Conservation (phyloP, 768 basidiomycete species). For the Calocybe indica region DNA sequence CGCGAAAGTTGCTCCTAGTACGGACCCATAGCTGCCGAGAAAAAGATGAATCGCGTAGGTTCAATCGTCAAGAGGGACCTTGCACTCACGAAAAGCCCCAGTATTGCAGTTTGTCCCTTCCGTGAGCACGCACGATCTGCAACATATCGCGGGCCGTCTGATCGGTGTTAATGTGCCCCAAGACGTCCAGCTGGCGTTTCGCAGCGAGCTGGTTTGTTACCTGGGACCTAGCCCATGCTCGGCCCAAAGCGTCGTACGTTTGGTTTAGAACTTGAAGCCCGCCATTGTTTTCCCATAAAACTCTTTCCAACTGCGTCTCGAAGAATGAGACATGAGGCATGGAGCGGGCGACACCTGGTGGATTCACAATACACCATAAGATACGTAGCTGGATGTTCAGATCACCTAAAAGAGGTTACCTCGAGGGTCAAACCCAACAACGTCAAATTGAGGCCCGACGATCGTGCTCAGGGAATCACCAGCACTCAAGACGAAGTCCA, state of each 20-base stretch:
- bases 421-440: constrained; percentile 42
- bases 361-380: background rate
- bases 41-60: background rate
- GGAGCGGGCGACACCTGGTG: constrained; percentile 27
- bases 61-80: background rate
- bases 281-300: constrained; percentile 14
- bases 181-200: constrained; percentile 20
- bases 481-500: constrained; percentile 15
- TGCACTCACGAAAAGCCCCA: constrained; percentile 24
- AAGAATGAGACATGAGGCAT: constrained; percentile 30
- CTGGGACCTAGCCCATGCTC: constrained; percentile 25
- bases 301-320: constrained; percentile 25
- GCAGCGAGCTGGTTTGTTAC: constrained; percentile 25
- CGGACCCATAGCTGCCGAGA: constrained; percentile 17
- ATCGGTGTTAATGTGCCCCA: constrained; percentile 29
- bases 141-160: constrained; percentile 34
- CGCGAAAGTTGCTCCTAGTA: constrained; percentile 22
- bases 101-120: constrained; percentile 24
- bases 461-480: constrained; percentile 21
- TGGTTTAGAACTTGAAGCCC: constrained; percentile 14
- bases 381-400: background rate
- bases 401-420: constrained; percentile 17
- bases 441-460: constrained; percentile 37
- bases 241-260: constrained; percentile 18
- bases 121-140: constrained; percentile 24